These are phyloP conservation scores for Coemansia sp. DNA, from an alignment of 192 early-diverging fungal species.

Conservation along the genomic window DNA sequence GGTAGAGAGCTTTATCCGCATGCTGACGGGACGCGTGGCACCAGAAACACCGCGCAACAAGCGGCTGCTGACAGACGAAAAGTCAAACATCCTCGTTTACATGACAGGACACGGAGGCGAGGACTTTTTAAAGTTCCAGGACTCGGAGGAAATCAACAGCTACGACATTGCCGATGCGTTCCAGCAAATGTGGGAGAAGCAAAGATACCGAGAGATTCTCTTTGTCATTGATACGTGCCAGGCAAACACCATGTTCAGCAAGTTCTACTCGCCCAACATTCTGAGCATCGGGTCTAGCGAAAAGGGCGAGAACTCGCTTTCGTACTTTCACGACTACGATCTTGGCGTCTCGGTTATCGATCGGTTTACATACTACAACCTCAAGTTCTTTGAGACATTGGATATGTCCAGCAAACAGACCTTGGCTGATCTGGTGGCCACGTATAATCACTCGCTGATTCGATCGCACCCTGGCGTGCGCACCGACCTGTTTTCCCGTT, in stretches of 20 bases:
- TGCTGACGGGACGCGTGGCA: slow-evolving; percentile 84
- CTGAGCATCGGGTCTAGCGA: slow-evolving; percentile 85
- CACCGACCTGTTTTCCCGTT: slow-evolving; percentile 77
- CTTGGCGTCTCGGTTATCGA: slow-evolving; percentile 98
- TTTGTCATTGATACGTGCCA: slow-evolving; percentile 99
- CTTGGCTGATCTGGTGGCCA: slow-evolving; percentile 73
- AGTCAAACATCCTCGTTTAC: slow-evolving; percentile 93
- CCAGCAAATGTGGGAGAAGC: slow-evolving; percentile 97
- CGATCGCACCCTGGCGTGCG: slow-evolving; percentile 84
- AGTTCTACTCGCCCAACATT: slow-evolving; percentile 92
- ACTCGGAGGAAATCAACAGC: slow-evolving; percentile 94
- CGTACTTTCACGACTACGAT: slow-evolving; percentile 74
- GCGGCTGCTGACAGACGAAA: slow-evolving; percentile 90
- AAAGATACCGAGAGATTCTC: slow-evolving; percentile 94
- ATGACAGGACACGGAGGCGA: slow-evolving; percentile 99
- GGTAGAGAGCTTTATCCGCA: slow-evolving; percentile 96
- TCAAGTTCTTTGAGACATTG: slow-evolving; percentile 88
- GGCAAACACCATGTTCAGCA: slow-evolving; percentile 94
- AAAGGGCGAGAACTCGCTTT: slow-evolving; percentile 90
- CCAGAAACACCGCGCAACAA: slow-evolving; percentile 90
- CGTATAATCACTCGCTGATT: slow-evolving; percentile 76
- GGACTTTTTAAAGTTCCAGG: slow-evolving; percentile 99
- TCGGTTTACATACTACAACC: slow-evolving; percentile 93
- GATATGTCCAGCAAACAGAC: slow-evolving; percentile 76
- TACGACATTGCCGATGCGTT: slow-evolving; percentile 97